Evolutionary conservation across 192 early-diverging fungal species (phyloP), one percentile per base, ranked within the genome.

Genomic region (Radiomyces spectabilis): DNA sequence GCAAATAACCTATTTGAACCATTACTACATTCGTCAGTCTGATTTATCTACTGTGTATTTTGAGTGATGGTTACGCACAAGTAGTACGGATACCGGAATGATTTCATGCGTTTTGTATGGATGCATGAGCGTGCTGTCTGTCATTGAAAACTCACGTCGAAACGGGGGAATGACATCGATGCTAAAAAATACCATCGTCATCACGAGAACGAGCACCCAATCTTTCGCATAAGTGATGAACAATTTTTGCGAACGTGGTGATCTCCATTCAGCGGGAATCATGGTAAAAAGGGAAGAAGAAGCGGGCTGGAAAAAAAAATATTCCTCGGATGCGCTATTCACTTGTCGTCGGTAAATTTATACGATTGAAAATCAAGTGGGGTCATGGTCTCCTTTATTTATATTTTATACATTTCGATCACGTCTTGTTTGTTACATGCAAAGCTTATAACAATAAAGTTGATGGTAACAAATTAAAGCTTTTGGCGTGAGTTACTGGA

Each of bases 131-230:
- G 68, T 58, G 26, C 74, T 77, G 62, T 92, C 76, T 7, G 80
- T 60, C 8, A 92, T 59, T 15, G 81, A 84, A 55, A 92, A 92
- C 32, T 78, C 63, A 58, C 84, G 75, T 44, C 85, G 80, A 68
- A 81, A 88, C 1, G 87, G 87, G 6, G 76, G 57, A 5, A 85
- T 57, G 5, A 55, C 65, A 32, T 79, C 79, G 5, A 89, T 43
- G 19, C 61, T 51, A 27, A 76, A 75, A 59, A 83, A 88, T 27
- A 72, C 50, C 1, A 61, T 49, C 0, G 79, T 66, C 68, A 86
- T 75, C 22, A 75, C 51, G 9, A 84, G 50, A 4, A 85, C 67
- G 9, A 86, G 50, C 6, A 75, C 24, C 59, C 59, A 61, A 29
- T 61, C 59, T 12, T 15, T 32, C 1, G 53, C 13, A 44, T 61